Percentiles rank a stretch among this genome's conserved stretches.
Evolutionary conservation across 2,329 filamentous ascomycete species (phyloP).

Genomic region (Ascochyta lentis): DNA sequence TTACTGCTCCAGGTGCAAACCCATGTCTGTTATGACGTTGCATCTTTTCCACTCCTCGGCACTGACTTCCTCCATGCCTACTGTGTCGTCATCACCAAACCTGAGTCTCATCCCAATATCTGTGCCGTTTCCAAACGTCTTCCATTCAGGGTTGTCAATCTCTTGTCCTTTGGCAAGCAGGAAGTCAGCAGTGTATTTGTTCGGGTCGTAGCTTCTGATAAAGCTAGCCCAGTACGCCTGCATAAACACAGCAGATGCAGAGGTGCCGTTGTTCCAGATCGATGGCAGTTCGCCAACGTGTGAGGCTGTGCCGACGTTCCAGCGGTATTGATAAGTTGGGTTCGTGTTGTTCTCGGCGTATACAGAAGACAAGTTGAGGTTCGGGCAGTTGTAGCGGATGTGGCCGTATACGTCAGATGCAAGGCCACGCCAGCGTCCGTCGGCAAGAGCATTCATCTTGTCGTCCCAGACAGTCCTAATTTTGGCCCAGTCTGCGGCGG

Average conservation of each 20-base stretch:
- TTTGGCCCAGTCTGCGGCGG: slow-evolving; percentile 36
- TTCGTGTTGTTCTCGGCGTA: slow-evolving; percentile 36
- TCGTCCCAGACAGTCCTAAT: slow-evolving; percentile 42
- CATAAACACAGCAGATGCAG: slow-evolving; percentile 38
- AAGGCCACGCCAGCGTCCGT: slow-evolving; percentile 41
- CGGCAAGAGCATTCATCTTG: slow-evolving; percentile 34
- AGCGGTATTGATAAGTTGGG: slow-evolving; percentile 57
- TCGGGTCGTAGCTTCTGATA: slow-evolving; percentile 49
- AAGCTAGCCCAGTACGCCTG: slow-evolving; percentile 56
- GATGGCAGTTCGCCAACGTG: slow-evolving; percentile 48
- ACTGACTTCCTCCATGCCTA: slow-evolving; percentile 39
- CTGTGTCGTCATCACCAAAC: slow-evolving; percentile 38
- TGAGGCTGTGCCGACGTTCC: slow-evolving; percentile 53
- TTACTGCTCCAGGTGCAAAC: slow-evolving; percentile 41
- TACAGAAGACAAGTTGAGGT: slow-evolving; percentile 50
- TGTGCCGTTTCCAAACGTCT: slow-evolving; percentile 14
- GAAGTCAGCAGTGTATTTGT: slow-evolving; percentile 43
- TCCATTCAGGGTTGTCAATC: slow-evolving; percentile 37
- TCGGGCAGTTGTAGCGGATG: slow-evolving; percentile 58
- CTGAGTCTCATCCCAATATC: slow-evolving; percentile 30
- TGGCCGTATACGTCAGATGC: slow-evolving; percentile 56
- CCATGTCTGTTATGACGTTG: slow-evolving; percentile 33
- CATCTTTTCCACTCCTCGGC: slow-evolving; percentile 33
- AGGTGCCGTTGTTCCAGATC: slow-evolving; percentile 49
- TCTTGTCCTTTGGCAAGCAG: slow-evolving; percentile 20